phyloP scores from a whole-genome alignment of 176 grass and related monocot species.

The Aegilops sharonensis region DNA sequence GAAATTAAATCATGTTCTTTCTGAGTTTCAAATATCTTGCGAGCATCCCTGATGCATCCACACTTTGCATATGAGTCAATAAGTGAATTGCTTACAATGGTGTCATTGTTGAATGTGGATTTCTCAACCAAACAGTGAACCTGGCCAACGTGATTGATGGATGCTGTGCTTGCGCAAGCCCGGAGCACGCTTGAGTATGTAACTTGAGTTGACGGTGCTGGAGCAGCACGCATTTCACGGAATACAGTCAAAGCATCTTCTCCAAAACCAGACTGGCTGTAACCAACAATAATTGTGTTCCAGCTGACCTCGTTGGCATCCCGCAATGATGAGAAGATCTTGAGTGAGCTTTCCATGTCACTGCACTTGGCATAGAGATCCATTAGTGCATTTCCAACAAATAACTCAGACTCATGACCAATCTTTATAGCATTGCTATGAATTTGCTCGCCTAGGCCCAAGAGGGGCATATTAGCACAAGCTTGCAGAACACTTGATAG shows the following conservation, averaged over 20 bases:
- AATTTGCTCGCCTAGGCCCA: constrained; percentile 42
- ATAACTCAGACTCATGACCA: constrained; percentile 59
- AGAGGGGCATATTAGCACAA: constrained; percentile 44
- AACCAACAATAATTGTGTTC: constrained; percentile 78
- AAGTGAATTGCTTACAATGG: constrained; percentile 63
- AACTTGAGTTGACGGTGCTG: constrained; percentile 49
- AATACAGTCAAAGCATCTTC: constrained; percentile 63
- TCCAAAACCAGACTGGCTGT: constrained; percentile 43
- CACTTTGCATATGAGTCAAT: constrained; percentile 84
- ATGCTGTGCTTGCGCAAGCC: constrained; percentile 62
- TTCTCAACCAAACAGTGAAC: constrained; percentile 69
- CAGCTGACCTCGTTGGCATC: constrained; percentile 71
- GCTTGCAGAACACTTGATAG: constrained; percentile 48
- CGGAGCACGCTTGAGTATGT: constrained; percentile 71
- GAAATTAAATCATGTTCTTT: constrained; percentile 36
- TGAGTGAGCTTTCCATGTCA: constrained; percentile 53
- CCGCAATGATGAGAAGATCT: constrained; percentile 33
- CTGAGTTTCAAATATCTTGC: constrained; percentile 41
- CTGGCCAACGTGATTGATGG: constrained; percentile 51
- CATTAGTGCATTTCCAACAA: constrained; percentile 69
- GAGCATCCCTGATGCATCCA: constrained; percentile 62
- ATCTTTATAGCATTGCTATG: constrained; percentile 58
- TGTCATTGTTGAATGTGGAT: constrained; percentile 52
- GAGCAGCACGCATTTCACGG: constrained; percentile 44
- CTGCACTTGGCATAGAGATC: constrained; percentile 79